Conservation (phyloP, 768 basidiomycete species). For the Kwoniella botswanensis region DNA sequence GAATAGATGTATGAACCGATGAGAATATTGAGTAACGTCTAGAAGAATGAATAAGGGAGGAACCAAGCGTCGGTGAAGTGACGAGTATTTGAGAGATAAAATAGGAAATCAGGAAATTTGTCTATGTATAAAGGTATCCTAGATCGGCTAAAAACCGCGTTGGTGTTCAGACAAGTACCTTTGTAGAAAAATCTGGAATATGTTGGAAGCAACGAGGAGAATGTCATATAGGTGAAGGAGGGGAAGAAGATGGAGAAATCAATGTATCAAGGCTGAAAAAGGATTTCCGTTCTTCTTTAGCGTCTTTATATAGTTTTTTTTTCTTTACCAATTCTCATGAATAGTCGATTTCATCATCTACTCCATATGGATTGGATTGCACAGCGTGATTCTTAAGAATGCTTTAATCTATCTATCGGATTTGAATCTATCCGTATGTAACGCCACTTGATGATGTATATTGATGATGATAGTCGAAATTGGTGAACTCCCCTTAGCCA, state of each 20-base stretch:
- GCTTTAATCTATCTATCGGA: background rate
- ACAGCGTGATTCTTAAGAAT: background rate
- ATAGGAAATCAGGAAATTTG: constrained; percentile 8
- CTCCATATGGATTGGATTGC: no score
- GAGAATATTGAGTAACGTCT: background rate
- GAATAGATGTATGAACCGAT: background rate
- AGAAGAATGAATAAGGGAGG: background rate
- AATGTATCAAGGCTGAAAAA: background rate
- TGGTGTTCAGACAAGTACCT: background rate
- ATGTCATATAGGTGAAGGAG: background rate
- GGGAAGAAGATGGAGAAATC: background rate
- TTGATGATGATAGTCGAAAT: background rate
- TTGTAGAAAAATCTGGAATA: background rate
- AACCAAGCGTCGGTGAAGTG: background rate
- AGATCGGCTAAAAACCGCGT: background rate
- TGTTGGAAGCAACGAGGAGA: background rate
- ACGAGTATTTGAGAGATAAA: background rate
- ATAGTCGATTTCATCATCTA: no score
- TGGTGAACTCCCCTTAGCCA: background rate
- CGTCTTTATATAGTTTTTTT: background rate
- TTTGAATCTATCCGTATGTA: no score
- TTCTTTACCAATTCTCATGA: background rate
- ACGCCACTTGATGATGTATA: background rate
- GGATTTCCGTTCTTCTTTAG: background rate
- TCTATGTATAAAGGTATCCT: constrained; percentile 6